A percentile compares a stretch with the other conserved stretches of the same genome.
Evolutionary conservation across 2,329 filamentous ascomycete genomes (phyloP).

Genomic region (Claviceps africana): DNA sequence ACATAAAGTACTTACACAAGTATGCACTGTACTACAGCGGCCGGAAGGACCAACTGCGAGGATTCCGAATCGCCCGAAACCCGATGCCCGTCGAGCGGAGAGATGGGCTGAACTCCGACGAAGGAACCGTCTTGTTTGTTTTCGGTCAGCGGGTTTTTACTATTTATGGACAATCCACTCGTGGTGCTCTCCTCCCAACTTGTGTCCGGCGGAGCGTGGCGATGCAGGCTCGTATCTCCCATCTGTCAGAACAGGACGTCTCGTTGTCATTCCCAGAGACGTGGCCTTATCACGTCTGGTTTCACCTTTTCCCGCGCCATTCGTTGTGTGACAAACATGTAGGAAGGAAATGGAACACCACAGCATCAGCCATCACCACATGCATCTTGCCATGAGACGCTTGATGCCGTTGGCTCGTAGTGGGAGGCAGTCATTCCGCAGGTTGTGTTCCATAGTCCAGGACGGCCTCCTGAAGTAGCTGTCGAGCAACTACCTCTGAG

Average conservation of each 20-base stretch:
- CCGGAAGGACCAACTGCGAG: neutral
- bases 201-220: constrained; percentile 2
- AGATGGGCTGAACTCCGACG: neutral
- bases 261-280: neutral
- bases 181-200: neutral
- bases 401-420: too few species aligned
- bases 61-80: neutral
- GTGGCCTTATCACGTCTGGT: neutral
- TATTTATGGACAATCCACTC: neutral
- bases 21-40: neutral
- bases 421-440: neutral
- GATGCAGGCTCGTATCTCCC: neutral
- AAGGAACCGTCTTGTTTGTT: neutral
- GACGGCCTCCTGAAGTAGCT: neutral
- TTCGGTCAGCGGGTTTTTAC: neutral
- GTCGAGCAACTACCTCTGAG: neutral
- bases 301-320: neutral
- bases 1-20: too few species aligned
- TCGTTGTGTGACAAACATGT: neutral
- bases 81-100: neutral
- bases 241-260: neutral
- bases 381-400: neutral
- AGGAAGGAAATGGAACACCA: neutral
- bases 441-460: neutral
- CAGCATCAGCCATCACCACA: neutral